Evolutionary conservation across 2,329 filamentous ascomycete species (phyloP).

Genomic region (Alternaria burnsii): DNA sequence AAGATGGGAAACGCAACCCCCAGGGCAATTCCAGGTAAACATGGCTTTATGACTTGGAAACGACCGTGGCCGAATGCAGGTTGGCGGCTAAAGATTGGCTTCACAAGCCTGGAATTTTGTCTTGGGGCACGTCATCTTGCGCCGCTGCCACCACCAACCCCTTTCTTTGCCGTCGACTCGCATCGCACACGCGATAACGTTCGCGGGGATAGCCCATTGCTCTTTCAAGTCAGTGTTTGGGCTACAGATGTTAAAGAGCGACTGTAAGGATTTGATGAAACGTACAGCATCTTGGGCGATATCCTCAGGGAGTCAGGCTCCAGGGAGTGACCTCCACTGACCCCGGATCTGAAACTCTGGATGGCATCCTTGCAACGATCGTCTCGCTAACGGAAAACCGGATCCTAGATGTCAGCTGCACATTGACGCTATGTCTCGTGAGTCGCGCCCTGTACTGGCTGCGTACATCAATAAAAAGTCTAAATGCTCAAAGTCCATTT

Average conservation of each 20-base stretch:
- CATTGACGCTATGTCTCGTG: conserved; percentile 22
- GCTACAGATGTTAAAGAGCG: neutral
- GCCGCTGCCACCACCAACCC: conserved; percentile 20
- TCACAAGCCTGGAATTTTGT: conserved; percentile 29
- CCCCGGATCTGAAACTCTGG: conserved; percentile 8
- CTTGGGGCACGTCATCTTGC: conserved; percentile 35
- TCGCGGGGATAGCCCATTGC: neutral
- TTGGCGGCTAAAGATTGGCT: conserved; percentile 24
- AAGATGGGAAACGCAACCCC: conserved; percentile 15
- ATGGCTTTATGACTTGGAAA: conserved; percentile 32
- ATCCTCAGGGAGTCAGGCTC: neutral
- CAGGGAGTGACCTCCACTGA: conserved; percentile 5
- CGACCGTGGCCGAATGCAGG: conserved; percentile 22
- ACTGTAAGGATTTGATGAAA: conserved; percentile 5
- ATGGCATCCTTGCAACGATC: conserved; percentile 21
- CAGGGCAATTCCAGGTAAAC: conserved; percentile 25
- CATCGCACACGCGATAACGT: neutral
- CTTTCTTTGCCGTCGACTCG: conserved; percentile 21
- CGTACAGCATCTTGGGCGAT: neutral
- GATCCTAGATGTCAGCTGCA: conserved; percentile 15
- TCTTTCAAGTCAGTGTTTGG: neutral
- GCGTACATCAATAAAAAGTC: neutral
- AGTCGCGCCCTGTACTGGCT: neutral
- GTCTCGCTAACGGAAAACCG: conserved; percentile 23
- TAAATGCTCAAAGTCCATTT: too few species aligned